A percentile compares a stretch with the other conserved stretches of the same genome.
Evolutionary conservation across 1,139 yeast genomes (phyloP).

Genomic region (Groenewaldozyma auringiensis): DNA sequence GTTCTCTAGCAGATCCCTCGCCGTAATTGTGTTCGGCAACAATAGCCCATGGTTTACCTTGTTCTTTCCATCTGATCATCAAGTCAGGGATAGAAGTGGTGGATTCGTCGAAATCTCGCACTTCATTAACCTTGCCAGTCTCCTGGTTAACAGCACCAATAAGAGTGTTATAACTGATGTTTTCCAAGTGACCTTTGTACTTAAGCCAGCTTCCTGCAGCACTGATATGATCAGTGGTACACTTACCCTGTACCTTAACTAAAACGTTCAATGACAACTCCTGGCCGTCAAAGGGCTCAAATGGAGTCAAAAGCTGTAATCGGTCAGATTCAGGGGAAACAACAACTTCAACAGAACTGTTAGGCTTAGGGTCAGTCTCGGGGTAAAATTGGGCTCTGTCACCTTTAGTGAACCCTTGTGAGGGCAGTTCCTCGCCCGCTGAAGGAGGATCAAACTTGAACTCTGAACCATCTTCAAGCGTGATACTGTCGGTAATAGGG

Average conservation of each 20-base stretch:
- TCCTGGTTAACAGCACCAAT: slow-evolving; percentile 97
- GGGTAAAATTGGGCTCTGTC: slow-evolving; percentile 74
- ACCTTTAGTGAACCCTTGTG: slow-evolving; percentile 78
- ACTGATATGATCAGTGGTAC: slow-evolving; percentile 97
- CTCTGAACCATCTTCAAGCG: slow-evolving; percentile 92
- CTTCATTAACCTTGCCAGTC: slow-evolving; percentile 90
- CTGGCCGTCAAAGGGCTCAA: slow-evolving; percentile 74
- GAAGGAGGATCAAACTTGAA: slow-evolving; percentile 84
- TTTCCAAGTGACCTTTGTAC: slow-evolving; percentile 95
- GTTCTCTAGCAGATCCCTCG: slow-evolving; percentile 99
- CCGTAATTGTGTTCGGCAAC: slow-evolving; percentile 99
- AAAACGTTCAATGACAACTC: slow-evolving; percentile 71
- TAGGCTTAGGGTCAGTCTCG: slow-evolving; percentile 53
- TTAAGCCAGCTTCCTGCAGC: slow-evolving; percentile 99
- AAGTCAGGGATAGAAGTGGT: slow-evolving; percentile 79
- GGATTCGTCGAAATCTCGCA: slow-evolving; percentile 78
- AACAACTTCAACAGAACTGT: slow-evolving; percentile 58
- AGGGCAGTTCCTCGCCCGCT: slow-evolving; percentile 84
- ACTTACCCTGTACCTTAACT: slow-evolving; percentile 91
- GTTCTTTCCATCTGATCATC: slow-evolving; percentile 91
- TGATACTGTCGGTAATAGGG: slow-evolving; percentile 92
- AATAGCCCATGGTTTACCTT: slow-evolving; percentile 89
- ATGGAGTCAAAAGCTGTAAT: slow-evolving; percentile 82
- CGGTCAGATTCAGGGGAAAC: slow-evolving; percentile 76
- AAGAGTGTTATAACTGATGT: slow-evolving; percentile 87